Percentiles rank a stretch among this genome's conserved stretches.
Conservation (phyloP, 2,329 filamentous ascomycete species). For the Botryosphaeria dothidea region DNA sequence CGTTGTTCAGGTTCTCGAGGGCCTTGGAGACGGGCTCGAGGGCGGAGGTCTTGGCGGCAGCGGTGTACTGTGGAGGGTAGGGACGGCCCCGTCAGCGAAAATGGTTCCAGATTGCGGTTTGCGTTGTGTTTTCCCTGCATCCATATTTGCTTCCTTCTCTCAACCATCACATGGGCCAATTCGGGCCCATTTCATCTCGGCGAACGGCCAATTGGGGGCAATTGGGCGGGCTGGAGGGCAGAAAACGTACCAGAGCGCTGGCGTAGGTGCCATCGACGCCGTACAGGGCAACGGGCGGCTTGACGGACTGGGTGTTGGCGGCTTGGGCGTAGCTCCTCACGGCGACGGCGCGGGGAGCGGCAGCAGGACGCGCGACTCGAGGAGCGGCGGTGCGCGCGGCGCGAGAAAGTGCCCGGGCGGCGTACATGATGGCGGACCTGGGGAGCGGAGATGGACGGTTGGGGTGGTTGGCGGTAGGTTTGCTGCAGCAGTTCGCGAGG, state of each 20-base stretch:
- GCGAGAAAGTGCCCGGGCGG: conserved; percentile 57
- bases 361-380: conserved; percentile 50
- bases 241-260: conserved; percentile 83
- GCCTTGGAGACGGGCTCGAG: conserved; percentile 86
- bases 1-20: conserved; percentile 67
- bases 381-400: conserved; percentile 57
- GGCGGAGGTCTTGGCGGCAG: conserved; percentile 80
- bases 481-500: conserved; percentile 3
- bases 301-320: conserved; percentile 59
- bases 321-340: conserved; percentile 75
- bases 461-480: conserved; percentile 12
- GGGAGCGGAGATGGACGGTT: conserved; percentile 18
- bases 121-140: background rate
- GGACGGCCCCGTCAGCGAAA: conserved; percentile 10
- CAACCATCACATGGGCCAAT: background rate
- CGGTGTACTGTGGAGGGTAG: conserved; percentile 73
- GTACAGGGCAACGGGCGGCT: conserved; percentile 88
- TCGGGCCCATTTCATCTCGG: conserved; percentile 13
- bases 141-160: background rate
- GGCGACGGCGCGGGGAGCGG: conserved; percentile 60
- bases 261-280: conserved; percentile 98
- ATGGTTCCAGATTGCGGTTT: no score
- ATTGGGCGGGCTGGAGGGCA: background rate
- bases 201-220: conserved; percentile 8
- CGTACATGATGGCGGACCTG: conserved; percentile 50